Evolutionary conservation across 805 yeast genomes (phyloP).

Genomic region (Candida yuanshanica): DNA sequence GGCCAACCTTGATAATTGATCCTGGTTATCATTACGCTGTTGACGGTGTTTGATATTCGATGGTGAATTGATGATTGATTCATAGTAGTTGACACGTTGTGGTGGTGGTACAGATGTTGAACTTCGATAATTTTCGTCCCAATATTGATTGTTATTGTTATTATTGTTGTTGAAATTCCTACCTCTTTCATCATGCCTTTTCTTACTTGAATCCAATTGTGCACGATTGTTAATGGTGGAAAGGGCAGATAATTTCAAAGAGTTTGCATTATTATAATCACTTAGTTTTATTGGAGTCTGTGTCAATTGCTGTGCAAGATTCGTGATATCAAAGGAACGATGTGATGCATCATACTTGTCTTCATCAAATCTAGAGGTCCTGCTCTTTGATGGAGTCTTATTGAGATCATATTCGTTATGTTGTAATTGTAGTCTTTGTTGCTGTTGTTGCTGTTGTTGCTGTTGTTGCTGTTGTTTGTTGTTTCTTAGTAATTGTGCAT

Average conservation of each 20-base stretch:
- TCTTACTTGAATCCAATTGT: constrained; percentile 33
- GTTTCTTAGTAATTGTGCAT: constrained; percentile 10
- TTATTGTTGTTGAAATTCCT: constrained; percentile 8
- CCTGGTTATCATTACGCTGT: constrained; percentile 4
- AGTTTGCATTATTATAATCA: constrained; percentile 28
- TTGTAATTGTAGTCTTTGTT: constrained; percentile 3
- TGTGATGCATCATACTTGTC: constrained; percentile 5
- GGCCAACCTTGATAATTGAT: constrained; percentile 16
- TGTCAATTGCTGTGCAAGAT: constrained; percentile 23
- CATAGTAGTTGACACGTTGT: constrained; percentile 21
- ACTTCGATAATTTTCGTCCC: constrained; percentile 9
- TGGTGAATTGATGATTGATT: constrained; percentile 7
- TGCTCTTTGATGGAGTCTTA: constrained; percentile 16
- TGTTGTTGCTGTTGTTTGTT: constrained; percentile 5
- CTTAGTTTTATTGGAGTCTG: constrained; percentile 13
- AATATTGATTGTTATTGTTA: constrained; percentile 1
- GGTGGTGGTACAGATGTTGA: constrained; percentile 23
- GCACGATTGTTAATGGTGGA: constrained; percentile 57
- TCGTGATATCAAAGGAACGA: constrained; percentile 23
- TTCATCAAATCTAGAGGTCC: constrained; percentile 17
- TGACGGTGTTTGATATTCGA: constrained; percentile 2
- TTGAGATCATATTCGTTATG: constrained; percentile 5
- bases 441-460: constrained; percentile 2
- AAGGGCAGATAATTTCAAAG: constrained; percentile 61
- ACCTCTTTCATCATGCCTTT: constrained; percentile 17